These are phyloP conservation scores for Trichoderma sp. DNA, from an alignment of 2,329 filamentous ascomycete genomes.

Conservation along the genomic window DNA sequence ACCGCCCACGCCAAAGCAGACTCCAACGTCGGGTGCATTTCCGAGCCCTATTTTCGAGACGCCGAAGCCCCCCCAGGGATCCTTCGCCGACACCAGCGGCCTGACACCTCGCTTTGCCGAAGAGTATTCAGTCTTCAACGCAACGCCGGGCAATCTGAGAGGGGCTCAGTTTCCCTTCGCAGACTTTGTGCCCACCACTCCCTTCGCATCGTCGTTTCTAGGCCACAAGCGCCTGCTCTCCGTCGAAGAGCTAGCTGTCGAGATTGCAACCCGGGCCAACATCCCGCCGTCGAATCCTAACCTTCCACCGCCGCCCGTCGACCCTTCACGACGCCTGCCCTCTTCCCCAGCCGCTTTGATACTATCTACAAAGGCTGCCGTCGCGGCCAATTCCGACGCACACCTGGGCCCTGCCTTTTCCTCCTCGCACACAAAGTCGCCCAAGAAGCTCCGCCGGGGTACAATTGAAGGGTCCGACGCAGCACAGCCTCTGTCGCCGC, in stretches of 20 bases:
- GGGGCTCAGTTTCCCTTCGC: constrained; percentile 44
- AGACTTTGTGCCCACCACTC: constrained; percentile 41
- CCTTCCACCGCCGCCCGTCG: constrained; percentile 56
- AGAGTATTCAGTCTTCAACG: constrained; percentile 63
- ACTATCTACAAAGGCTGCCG: constrained; percentile 29
- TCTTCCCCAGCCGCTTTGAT: constrained; percentile 53
- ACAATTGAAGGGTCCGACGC: constrained; percentile 35
- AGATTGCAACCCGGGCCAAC: constrained; percentile 60
- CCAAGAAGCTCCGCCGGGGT: constrained; percentile 47
- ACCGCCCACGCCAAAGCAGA: constrained; percentile 56
- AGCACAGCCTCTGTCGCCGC: constrained; percentile 57
- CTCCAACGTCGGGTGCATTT: constrained; percentile 52
- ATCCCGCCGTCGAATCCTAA: constrained; percentile 54
- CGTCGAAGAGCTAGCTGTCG: constrained; percentile 45
- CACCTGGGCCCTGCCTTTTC: constrained; percentile 30
- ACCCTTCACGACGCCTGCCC: constrained; percentile 54
- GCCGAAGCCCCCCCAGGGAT: constrained; percentile 47
- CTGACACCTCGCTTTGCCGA: constrained; percentile 63
- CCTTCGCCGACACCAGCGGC: constrained; percentile 48
- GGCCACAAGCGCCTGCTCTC: constrained; percentile 52
- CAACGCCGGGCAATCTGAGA: constrained; percentile 58
- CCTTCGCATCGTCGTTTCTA: constrained; percentile 30
- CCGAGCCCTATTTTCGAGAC: constrained; percentile 57
- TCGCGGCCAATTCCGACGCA: constrained; percentile 29
- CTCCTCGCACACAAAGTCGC: constrained; percentile 27